Percentiles rank a stretch among this genome's conserved stretches.
Evolutionary conservation across 768 basidiomycete species (phyloP).

Genomic region (Russula ochroleuca): DNA sequence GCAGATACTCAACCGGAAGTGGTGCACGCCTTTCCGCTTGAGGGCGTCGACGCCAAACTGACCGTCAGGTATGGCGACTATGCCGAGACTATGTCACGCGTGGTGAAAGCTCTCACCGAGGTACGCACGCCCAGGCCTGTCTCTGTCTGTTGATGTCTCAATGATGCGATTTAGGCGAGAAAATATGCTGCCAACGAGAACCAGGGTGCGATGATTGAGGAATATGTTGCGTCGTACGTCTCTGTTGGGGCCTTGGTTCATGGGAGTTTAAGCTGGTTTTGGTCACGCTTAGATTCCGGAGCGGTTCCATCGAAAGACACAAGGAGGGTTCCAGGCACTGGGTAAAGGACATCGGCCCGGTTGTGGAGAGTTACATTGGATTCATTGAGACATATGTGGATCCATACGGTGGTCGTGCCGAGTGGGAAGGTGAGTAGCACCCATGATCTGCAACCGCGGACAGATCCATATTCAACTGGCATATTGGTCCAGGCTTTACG

Average conservation of each 20-base stretch:
- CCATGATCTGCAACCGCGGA: background rate
- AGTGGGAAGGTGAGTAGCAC: conserved; percentile 71
- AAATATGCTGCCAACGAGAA: conserved; percentile 69
- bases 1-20: conserved; percentile 41
- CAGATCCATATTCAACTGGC: too few species aligned
- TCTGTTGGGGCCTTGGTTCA: background rate
- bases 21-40: conserved; percentile 45
- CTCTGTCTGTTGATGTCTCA: background rate
- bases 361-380: conserved; percentile 85
- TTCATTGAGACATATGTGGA: conserved; percentile 80
- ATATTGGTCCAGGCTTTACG: conserved; percentile 66
- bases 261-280: background rate
- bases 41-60: conserved; percentile 45
- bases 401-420: conserved; percentile 85
- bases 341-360: conserved; percentile 84
- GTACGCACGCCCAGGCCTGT: conserved; percentile 34
- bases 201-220: conserved; percentile 67
- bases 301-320: conserved; percentile 76
- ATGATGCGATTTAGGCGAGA: conserved; percentile 49
- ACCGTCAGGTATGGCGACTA: conserved; percentile 77
- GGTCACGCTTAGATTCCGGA: conserved; percentile 53
- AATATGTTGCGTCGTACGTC: conserved; percentile 72
- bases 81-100: conserved; percentile 50
- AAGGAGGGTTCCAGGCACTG: conserved; percentile 71
- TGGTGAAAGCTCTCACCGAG: conserved; percentile 54